Evolutionary conservation across 2,329 filamentous ascomycete species (phyloP), one percentile per base, ranked within the genome.

Genomic region (Geosmithia putterillii): DNA sequence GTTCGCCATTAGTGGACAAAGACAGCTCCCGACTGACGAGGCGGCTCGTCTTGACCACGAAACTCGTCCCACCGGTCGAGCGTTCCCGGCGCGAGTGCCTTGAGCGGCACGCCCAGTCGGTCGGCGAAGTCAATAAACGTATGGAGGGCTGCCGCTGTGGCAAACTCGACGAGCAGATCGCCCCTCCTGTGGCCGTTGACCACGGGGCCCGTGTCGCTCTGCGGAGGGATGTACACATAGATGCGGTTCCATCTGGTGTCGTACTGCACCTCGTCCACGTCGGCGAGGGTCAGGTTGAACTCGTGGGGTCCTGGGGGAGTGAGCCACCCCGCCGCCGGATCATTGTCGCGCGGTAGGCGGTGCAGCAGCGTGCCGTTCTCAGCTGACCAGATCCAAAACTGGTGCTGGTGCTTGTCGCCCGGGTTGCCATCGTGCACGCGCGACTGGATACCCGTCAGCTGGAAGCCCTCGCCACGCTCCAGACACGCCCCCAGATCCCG

Each of bases 311-410:
- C 62, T 46, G 66, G 63, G 50, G 73, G 73, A 10, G 67, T 57
- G 6, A 64, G 69, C 73, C 73, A 77, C 1, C 54, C 23, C 54
- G 2, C 63, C 60, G 14, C 28, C 14, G 66, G 66, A 17, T 59
- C 44, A 3, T 63, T 59, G 15, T 69, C 63, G 38, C 64, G 65
- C 4, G 76, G 61, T 1, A 76, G 67, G 50, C 75, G 73, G 48
- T 76, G 73, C 57, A 76, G 69, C 43, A 76, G 71, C 14, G 61
- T 50, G 17, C 52, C 59, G 7, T 53, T 51, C 23, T 62, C 54
- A 8, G 58, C 58, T 3, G 67, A 50, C 66, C 67, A 76, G 41
- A 71, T 70, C 71, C 71, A 74, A 56, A 76, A 76, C 52, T 77
- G n/a, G n/a, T n/a, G n/a, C n/a, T n/a, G n/a, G n/a, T n/a, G 73